Conservation (phyloP, 345 rosid genomes). For the Aquilaria yunnanensis region DNA sequence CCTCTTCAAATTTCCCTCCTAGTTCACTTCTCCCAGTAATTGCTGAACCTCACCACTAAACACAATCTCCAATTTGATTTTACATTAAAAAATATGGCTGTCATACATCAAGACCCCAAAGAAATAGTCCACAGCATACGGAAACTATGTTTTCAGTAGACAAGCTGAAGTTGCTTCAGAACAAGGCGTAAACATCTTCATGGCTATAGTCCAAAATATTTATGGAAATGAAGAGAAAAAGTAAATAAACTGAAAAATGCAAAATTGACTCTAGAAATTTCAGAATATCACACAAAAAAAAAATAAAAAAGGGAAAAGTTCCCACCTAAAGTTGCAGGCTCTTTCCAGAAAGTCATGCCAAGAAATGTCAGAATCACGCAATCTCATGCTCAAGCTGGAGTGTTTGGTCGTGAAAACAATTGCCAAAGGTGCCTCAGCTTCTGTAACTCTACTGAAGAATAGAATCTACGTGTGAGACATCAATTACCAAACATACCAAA, state of each 20-base stretch:
- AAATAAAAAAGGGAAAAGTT: background rate
- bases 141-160: no score
- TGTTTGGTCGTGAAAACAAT: constrained; percentile 66
- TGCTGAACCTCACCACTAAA: no score
- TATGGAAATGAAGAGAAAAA: background rate
- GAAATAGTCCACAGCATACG: no score
- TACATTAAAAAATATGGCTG: no score
- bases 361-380: constrained; percentile 75
- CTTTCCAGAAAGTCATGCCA: constrained; percentile 67
- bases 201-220: background rate
- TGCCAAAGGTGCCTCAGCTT: constrained; percentile 83
- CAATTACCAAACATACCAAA: background rate
- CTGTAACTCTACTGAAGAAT: constrained; percentile 79
- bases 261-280: background rate
- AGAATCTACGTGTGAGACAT: constrained; percentile 29
- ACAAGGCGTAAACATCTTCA: background rate
- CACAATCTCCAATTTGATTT: no score
- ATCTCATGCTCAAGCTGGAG: constrained; percentile 34
- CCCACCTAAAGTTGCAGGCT: constrained; percentile 52
- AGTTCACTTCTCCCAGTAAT: no score
- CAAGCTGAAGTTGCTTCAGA: constrained; percentile 1
- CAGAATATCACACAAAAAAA: constrained; percentile 5
- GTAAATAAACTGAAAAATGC: background rate
- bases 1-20: no score
- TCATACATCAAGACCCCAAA: no score